Evolutionary conservation across 2,329 filamentous ascomycete species (phyloP), one percentile per base, ranked within the genome.

Genomic region (Sporothrix luriei): DNA sequence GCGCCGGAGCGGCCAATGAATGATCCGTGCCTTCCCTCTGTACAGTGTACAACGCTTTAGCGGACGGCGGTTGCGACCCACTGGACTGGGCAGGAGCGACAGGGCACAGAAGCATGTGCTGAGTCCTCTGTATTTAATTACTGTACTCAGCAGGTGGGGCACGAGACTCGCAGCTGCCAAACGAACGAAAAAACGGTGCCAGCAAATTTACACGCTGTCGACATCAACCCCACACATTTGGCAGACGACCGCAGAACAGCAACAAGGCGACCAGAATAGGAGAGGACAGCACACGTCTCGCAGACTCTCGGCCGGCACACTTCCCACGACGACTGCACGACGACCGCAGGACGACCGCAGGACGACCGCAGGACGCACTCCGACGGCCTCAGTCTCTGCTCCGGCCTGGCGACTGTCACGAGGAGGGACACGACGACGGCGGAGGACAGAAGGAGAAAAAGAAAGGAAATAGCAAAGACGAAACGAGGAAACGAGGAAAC

Each of bases 1-100:
- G 68, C 66, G 69, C 69, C 69, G 66, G 69, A 66, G 33, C 69
- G 69, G 69, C 62, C 66, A 69, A 71, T 66, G 61, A 16, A 71
- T 71, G 69, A 40, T 71, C 69, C 69, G 69, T 38, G 1, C 1
- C 21, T 65, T 68, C 14, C 51, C 21, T 5, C 24, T 54, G n/a
- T 43, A 5, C 40, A 43, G 14, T 54, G n/a, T 43, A 5, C 40
- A 43, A 43, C 11, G 40, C 14, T 13, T 16, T 3, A 43, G 40
- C 40, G 11, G 40, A 43, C 11, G 14, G 40, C 40, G 14, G 40
- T 14, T 43, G 40, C 40, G 40, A 43, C 40, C 40, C 40, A 13
- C 40, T 43, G 40, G 11, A 13, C 14, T 14, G 29, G 46, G 65
- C 54, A 64, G 48, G 69, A 61, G 46, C 68, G 54, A 67, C 24